These are phyloP conservation scores for Nicotiana tomentosiformis DNA, from an alignment of 257 asterid species.

Conservation along the genomic window DNA sequence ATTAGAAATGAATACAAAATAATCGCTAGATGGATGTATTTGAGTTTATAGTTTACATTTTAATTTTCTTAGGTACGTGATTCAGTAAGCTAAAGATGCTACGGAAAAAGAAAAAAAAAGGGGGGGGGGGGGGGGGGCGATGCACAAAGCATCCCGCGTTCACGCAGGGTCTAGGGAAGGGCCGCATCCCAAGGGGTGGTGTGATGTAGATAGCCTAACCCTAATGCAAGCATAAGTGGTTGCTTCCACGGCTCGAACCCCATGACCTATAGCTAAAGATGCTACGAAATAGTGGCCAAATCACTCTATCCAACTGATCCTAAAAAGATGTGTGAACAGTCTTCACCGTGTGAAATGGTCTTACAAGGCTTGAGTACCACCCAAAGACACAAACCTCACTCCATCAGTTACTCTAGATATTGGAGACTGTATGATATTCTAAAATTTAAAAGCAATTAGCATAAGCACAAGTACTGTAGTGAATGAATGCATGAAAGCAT, in stretches of 20 bases:
- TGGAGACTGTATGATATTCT: neutral
- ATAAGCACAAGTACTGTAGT: neutral
- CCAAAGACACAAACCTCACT: neutral
- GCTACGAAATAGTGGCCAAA: neutral
- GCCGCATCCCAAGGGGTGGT: too few species aligned
- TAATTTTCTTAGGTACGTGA: neutral
- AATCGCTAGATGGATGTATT: neutral
- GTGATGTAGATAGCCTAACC: too few species aligned
- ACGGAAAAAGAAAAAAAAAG: neutral
- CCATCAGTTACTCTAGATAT: neutral
- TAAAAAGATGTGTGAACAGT: neutral
- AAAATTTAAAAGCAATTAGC: neutral
- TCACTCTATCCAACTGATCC: neutral
- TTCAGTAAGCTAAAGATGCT: neutral
- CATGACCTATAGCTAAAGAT: neutral
- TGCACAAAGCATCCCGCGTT: too few species aligned
- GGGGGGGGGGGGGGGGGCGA: too few species aligned
- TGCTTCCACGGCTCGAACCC: too few species aligned
- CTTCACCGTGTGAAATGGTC: neutral
- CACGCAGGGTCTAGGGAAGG: too few species aligned
- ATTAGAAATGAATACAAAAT: neutral
- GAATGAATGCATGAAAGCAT: neutral
- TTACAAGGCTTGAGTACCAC: neutral
- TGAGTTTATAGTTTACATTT: too few species aligned
- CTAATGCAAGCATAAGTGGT: too few species aligned